These are phyloP conservation scores for Rubroboletus pulcherrimus DNA, from an alignment of 768 basidiomycete species.

Conservation along the genomic window DNA sequence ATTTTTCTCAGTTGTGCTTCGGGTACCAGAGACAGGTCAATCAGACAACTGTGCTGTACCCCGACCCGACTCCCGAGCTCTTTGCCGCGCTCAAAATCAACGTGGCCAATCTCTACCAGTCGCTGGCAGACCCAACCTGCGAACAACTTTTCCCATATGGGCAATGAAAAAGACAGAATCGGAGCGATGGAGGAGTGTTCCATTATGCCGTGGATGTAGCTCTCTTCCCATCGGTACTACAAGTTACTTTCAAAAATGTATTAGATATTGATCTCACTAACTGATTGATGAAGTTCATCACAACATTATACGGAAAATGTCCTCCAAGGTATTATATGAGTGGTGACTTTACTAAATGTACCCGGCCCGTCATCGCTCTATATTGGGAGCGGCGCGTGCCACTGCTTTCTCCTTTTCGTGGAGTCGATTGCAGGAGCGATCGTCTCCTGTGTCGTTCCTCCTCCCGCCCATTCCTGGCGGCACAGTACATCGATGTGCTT, in stretches of 20 bases:
- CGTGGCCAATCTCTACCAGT: conserved; percentile 13
- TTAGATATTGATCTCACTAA: not conserved
- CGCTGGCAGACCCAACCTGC: conserved; percentile 10
- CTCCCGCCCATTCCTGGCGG: no score
- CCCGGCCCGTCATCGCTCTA: no score
- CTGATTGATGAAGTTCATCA: not conserved
- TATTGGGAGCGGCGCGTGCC: no score
- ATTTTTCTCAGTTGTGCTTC: conserved; percentile 15
- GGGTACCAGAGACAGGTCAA: conserved; percentile 19
- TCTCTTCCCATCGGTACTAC: not conserved
- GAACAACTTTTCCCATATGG: conserved; percentile 17
- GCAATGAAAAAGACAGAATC: not conserved
- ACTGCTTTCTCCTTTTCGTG: no score
- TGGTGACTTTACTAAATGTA: conserved; percentile 1
- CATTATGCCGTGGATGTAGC: no score
- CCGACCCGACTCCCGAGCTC: conserved; percentile 20
- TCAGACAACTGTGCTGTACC: conserved; percentile 20
- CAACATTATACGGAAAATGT: no score
- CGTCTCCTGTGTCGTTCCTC: no score
- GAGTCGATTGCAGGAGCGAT: no score
- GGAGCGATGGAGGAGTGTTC: not conserved
- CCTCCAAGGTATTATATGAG: not conserved
- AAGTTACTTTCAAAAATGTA: not conserved
- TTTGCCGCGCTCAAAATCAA: conserved; percentile 21
- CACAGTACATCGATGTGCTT: no score